Percentiles rank a stretch among this genome's conserved stretches.
phyloP scores from a whole-genome alignment of 1,284 basidiomycete species.

The Kalmanozyma brasiliensis region DNA sequence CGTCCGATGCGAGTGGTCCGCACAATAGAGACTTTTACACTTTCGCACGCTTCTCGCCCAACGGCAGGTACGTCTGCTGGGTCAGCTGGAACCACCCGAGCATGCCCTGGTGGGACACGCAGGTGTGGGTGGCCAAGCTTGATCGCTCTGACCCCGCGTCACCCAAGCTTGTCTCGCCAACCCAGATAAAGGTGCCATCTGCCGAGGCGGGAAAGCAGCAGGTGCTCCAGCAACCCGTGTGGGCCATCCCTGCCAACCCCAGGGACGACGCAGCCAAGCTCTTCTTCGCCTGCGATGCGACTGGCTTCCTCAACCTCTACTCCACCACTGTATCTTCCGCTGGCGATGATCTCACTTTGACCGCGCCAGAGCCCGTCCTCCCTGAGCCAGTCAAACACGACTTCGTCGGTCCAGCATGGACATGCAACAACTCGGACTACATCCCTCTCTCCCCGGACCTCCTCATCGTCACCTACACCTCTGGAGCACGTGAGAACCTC shows the following conservation, averaged over 20 bases:
- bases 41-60: conserved; percentile 75
- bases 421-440: conserved; percentile 68
- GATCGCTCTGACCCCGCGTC: conserved; percentile 16
- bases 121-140: conserved; percentile 73
- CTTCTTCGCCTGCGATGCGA: conserved; percentile 76
- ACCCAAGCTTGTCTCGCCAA: conserved; percentile 18
- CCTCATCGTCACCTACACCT: conserved; percentile 37
- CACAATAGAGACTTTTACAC: conserved; percentile 77
- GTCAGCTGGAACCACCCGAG: conserved; percentile 78
- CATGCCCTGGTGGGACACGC: conserved; percentile 82
- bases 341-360: not conserved
- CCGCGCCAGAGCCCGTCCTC: conserved; percentile 68
- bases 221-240: conserved; percentile 69
- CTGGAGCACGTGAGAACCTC: conserved; percentile 32
- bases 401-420: conserved; percentile 75
- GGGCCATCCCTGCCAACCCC: conserved; percentile 70
- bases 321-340: conserved; percentile 55
- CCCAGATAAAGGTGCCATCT: conserved; percentile 17
- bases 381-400: conserved; percentile 72
- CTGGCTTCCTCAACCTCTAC: conserved; percentile 80
- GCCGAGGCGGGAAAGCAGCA: conserved; percentile 31
- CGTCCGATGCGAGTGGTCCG: conserved; percentile 15
- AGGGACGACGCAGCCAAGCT: conserved; percentile 70
- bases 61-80: conserved; percentile 77
- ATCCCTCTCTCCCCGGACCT: conserved; percentile 40